A percentile compares a stretch with the other conserved stretches of the same genome.
Evolutionary conservation across 2,329 filamentous ascomycete species (phyloP).

Genomic region (Hymenotorrendiella dingleyae): DNA sequence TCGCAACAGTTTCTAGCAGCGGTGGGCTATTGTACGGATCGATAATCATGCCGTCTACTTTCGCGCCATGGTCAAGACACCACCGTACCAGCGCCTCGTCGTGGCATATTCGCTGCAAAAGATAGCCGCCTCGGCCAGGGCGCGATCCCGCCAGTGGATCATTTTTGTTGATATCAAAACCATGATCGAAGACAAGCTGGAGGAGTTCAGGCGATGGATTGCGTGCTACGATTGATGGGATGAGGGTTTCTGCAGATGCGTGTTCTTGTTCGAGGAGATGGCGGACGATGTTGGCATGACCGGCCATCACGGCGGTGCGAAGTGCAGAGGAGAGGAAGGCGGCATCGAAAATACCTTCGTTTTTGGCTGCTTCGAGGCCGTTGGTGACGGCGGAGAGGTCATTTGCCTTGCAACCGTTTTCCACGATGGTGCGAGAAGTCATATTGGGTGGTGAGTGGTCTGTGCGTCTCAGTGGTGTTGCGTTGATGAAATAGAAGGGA

Average conservation of each 20-base stretch:
- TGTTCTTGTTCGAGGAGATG: slow-evolving; percentile 1
- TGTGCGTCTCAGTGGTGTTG: not conserved
- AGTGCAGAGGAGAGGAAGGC: not conserved
- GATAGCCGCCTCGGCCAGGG: not conserved
- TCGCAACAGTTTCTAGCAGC: not conserved
- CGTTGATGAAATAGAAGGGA: too few species aligned
- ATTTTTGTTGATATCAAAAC: slow-evolving; percentile 1
- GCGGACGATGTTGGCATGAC: not conserved
- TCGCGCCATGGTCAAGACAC: slow-evolving; percentile 4
- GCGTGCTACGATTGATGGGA: not conserved
- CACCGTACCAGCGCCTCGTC: not conserved
- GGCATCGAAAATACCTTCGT: not conserved
- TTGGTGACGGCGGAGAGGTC: not conserved
- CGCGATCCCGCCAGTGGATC: not conserved
- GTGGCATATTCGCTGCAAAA: not conserved
- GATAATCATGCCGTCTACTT: not conserved
- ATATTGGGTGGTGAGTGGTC: not conserved
- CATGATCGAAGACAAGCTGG: slow-evolving; percentile 1
- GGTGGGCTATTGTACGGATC: slow-evolving; percentile 1
- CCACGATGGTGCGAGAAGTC: not conserved
- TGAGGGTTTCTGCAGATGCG: not conserved
- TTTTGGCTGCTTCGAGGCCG: not conserved
- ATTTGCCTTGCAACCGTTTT: not conserved
- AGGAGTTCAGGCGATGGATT: not conserved
- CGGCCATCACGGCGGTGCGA: not conserved